Conservation (phyloP, 345 rosid genomes). For the Populus deltoides region DNA sequence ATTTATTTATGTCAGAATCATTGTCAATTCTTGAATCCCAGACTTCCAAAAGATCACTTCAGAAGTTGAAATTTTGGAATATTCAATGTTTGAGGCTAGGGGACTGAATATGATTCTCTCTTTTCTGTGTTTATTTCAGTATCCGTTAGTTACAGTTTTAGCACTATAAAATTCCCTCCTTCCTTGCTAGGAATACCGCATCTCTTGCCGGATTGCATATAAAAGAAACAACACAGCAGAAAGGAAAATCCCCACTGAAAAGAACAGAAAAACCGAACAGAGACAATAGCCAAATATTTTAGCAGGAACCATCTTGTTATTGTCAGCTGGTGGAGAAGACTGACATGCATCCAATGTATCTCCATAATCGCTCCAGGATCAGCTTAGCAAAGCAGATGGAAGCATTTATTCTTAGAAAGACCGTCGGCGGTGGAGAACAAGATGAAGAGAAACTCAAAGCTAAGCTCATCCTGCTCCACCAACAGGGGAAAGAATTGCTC, state of each 20-base stretch:
- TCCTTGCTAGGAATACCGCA: background rate
- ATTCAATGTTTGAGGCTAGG: no score
- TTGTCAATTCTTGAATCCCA: no score
- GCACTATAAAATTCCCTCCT: background rate
- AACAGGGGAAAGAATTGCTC: constrained; percentile 39
- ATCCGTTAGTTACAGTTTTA: no score
- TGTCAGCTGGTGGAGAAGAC: background rate
- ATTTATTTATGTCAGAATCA: background rate
- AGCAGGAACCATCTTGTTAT: background rate
- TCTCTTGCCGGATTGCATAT: background rate
- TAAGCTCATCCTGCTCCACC: constrained; percentile 22
- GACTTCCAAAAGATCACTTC: background rate
- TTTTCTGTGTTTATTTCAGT: no score
- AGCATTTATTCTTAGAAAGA: background rate
- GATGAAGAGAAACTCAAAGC: constrained; percentile 37
- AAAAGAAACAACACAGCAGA: background rate
- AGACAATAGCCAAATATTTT: no score
- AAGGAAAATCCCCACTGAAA: background rate
- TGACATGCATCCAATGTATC: background rate
- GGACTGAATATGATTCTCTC: no score
- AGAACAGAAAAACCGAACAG: background rate
- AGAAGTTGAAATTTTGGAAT: background rate
- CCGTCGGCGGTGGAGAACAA: constrained; percentile 32
- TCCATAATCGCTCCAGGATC: background rate
- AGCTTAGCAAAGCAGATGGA: background rate